Base-by-base conservation (phyloP, 2,329 filamentous ascomycete genomes). In the Venturia effusa region DNA sequence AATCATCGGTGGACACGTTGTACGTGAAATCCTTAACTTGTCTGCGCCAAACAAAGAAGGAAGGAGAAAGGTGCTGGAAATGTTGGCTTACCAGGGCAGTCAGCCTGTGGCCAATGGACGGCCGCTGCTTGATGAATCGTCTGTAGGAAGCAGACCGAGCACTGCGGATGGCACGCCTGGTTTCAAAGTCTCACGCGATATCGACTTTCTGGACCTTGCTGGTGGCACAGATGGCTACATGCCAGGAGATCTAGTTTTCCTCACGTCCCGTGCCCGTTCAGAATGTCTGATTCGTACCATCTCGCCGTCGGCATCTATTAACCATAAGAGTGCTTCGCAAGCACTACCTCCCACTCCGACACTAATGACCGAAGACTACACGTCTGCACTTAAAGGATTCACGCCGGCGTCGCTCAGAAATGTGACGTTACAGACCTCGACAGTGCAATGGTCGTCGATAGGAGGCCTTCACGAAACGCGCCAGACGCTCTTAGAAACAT, bases 191-290 rank as follows among this genome's bases (percentile, higher is more conserved):
- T 88, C 92, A 65, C 78, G 84, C 0, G 84, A 88, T 60, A 84
- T 99, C 11, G 94, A 99, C 73, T 90, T 97, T 65, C 84, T 97
- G 10, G 93, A 97, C 67, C 83, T 99, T 64, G 92, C 95, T 22
- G 92, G 94, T 1, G 88, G 93, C 69, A 97, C 93, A 0, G 94
- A 99, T 72, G 94, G 94, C 0, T 99, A 97, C 73, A 97, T 97
- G 92, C 93, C 94, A 0, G 94, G 92, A 3, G 94, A 99, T 74
- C 81, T 99, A 43, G 86, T 88, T 19, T 82, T 97, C 1, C 84
- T 99, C 13, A 89, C 96, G 22, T 88, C 90, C 13, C 84, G 94
- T 65, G 93, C 94, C 43, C 85, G 92, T 63, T 96, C 93, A 69
- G 94, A 97, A 76, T 90, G 93, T 32, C 83, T 99, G 19, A 96